Evolutionary conservation across 2,329 filamentous ascomycete genomes (phyloP).

Genomic region (Fusarium pseudograminearum): DNA sequence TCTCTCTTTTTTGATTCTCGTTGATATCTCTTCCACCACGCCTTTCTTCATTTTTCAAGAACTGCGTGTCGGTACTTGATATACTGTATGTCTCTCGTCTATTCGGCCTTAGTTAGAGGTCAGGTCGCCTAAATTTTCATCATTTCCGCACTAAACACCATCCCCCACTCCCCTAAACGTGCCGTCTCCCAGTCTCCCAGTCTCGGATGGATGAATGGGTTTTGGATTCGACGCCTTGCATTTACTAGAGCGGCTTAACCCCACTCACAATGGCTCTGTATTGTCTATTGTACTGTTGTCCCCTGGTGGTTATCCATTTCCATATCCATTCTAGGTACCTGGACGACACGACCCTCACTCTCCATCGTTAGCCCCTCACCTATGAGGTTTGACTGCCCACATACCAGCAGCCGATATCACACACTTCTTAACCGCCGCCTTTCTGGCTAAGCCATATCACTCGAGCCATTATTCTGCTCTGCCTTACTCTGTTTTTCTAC

Average conservation of each 20-base stretch:
- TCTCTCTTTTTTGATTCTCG: background rate
- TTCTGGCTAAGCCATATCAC: constrained; percentile 32
- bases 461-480: constrained; percentile 13
- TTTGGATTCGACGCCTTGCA: constrained; percentile 36
- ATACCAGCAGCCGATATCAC: constrained; percentile 42
- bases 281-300: constrained; percentile 1
- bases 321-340: constrained; percentile 11
- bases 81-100: constrained; percentile 8
- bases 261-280: constrained; percentile 32
- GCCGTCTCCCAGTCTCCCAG: constrained; percentile 16
- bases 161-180: constrained; percentile 31
- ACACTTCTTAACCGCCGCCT: constrained; percentile 41
- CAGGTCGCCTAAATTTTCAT: constrained; percentile 28
- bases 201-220: constrained; percentile 13
- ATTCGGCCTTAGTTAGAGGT: constrained; percentile 1
- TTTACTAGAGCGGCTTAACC: constrained; percentile 37
- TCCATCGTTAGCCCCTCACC: constrained; percentile 44
- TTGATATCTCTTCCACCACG: background rate
- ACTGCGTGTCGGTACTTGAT: background rate
- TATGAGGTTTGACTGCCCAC: constrained; percentile 46
- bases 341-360: constrained; percentile 33
- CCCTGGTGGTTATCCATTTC: constrained; percentile 1
- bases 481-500: background rate
- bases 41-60: background rate
- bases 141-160: constrained; percentile 39